Evolutionary conservation across 2,329 filamentous ascomycete species (phyloP), one percentile per base, ranked within the genome.

Genomic region (Botryosphaeria dothidea): DNA sequence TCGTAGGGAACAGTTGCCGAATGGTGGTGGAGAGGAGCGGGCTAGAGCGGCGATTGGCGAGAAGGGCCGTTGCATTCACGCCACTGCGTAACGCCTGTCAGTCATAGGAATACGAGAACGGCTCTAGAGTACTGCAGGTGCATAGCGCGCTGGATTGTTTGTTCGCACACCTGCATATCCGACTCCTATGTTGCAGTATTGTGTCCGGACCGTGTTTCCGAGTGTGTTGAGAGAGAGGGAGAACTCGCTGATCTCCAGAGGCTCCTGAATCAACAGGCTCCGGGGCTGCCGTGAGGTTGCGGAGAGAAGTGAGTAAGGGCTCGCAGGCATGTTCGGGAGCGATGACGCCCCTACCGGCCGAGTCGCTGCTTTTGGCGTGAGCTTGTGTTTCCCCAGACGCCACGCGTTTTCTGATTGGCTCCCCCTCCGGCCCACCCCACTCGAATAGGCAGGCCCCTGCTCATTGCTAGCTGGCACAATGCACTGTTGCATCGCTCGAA

Each of bases 1-100:
- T 70, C 65, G 36, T 62, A 57, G 67, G 72, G 71, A 71, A 67
- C 21, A 69, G 63, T 68, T 71, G 65, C 71, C 71, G 41, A 60
- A 60, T 60, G 56, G 56, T 38, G 27, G 56, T 31, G 9, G 41
- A 34, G n/a, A n/a, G 56, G n/a, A n/a, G 17, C 9, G 11, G 56
- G 41, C 56, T 11, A 21, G 41, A 34, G 56, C 38, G 27, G 56
- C 56, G 38, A 60, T 46, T 60, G 56, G 56, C 27, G 56, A 46
- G 56, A 9, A 46, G 56, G 34, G 56, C 13, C 27, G 41, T 46
- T 29, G 54, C 17, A 17, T 58, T 45, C 56, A 46, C 41, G 56
- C 56, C 56, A 46, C 56, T 43, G 54, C 15, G 36, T 17, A 19
- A 21, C 17, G 34, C 54, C 27, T 21, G 54, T 3, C 34, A 4